Evolutionary conservation across 371 early-diverging fungal genomes (phyloP).

Genomic region (Mortierella sp.): DNA sequence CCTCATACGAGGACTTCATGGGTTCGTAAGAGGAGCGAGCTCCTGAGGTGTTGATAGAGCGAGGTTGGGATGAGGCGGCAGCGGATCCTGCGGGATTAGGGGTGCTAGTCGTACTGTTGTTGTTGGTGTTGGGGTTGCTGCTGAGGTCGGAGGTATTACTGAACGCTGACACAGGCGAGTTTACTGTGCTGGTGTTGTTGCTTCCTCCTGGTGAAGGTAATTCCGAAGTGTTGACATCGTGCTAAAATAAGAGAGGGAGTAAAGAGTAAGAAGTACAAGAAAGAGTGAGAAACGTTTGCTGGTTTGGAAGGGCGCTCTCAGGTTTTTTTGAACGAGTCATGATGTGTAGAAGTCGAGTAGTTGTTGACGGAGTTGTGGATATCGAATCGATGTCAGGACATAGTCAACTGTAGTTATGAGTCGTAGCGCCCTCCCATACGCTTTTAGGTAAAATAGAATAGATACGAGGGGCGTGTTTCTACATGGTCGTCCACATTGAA

Average conservation of each 20-base stretch:
- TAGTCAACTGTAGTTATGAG: not conserved
- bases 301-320: too few relatives aligned
- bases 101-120: conserved; percentile 4
- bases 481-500: not conserved
- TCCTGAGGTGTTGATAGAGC: conserved; percentile 36
- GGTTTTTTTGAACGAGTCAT: conserved; percentile 5
- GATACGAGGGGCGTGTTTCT: not conserved
- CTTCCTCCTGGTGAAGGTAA: conserved; percentile 47
- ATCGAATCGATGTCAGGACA: not conserved
- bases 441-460: not conserved
- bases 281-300: too few relatives aligned
- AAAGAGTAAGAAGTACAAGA: conserved; percentile 6
- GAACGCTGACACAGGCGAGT: conserved; percentile 50
- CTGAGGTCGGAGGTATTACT: conserved; percentile 47
- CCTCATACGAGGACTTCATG: conserved; percentile 57
- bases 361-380: not conserved
- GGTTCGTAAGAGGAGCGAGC: conserved; percentile 52
- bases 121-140: conserved; percentile 14
- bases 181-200: conserved; percentile 32
- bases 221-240: conserved; percentile 47
- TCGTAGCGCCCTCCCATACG: not conserved
- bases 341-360: not conserved
- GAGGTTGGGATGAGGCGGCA: conserved; percentile 32
- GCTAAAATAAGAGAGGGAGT: conserved; percentile 18
- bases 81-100: conserved; percentile 16